A percentile compares a stretch with the other conserved stretches of the same genome.
These are phyloP conservation scores for Helenozyma baotianmanensis DNA, from an alignment of 805 yeast genomes.

Conservation along the genomic window DNA sequence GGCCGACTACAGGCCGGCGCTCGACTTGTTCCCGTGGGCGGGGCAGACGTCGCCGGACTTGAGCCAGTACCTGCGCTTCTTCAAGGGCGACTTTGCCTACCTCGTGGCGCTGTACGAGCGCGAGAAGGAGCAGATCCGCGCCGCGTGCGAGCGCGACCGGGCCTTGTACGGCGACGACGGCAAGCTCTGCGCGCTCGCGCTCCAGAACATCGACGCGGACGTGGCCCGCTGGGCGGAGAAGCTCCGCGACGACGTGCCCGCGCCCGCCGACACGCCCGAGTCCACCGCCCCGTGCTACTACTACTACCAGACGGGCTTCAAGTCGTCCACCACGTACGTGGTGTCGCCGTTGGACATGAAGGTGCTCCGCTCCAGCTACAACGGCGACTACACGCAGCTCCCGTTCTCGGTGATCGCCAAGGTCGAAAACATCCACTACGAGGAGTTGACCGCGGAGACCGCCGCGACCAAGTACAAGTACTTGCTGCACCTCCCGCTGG, in stretches of 20 bases:
- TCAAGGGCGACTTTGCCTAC: constrained; percentile 60
- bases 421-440: constrained; percentile 68
- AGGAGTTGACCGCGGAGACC: constrained; percentile 57
- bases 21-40: constrained; percentile 54
- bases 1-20: constrained; percentile 22
- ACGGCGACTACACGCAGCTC: constrained; percentile 51
- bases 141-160: constrained; percentile 53
- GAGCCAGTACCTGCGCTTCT: constrained; percentile 55
- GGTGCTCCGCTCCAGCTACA: constrained; percentile 60
- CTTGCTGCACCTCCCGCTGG: constrained; percentile 76
- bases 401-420: constrained; percentile 62
- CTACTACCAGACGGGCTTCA: constrained; percentile 76
- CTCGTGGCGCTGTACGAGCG: constrained; percentile 48
- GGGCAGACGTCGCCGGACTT: constrained; percentile 22
- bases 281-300: constrained; percentile 34
- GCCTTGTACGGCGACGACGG: constrained; percentile 59
- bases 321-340: constrained; percentile 57
- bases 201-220: constrained; percentile 47
- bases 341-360: constrained; percentile 77
- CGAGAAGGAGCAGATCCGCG: constrained; percentile 54
- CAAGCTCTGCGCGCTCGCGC: constrained; percentile 49
- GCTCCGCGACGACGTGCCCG: constrained; percentile 24
- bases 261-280: constrained; percentile 14
- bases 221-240: constrained; percentile 36
- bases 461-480: constrained; percentile 62